Evolutionary conservation across 345 rosid species (phyloP), one percentile per base, ranked within the genome.

Genomic region (Populus pruinosa): DNA sequence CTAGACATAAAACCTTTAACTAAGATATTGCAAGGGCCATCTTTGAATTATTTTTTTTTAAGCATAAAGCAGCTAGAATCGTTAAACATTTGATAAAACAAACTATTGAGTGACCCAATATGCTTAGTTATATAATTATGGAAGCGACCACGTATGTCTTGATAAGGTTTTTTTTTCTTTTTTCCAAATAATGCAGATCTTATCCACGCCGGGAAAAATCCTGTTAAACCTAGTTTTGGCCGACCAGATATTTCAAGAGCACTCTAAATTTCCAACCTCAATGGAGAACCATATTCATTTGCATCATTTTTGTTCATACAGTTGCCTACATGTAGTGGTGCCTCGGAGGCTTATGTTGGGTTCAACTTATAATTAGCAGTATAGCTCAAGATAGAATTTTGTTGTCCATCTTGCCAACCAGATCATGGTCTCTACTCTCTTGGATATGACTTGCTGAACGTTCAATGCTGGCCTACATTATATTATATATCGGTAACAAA

Each of bases 321-420:
- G 12, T 38, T 50, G 79, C 14, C 36, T 66, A 23, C 79, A 77
- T 43, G 17, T 69, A 64, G 69, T 50, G 59, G 76, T 72, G 33
- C 62, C 21, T 76, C 69, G 84, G 73, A 84, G 67, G 76, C 81
- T 70, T 67, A 25, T 61, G 44, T 69, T 59, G 81, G 76, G 79
- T 53, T 25, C 82, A 73, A 63, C 67, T 77, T 74, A n/a, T 56
- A 67, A 75, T 76, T 77, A 69, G 23, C 53, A 65, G 44, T 21
- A 65, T 80, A 77, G 49, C 43, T 77, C 69, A 59, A 16, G 17
- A 49, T 41, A 41, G 73, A 56, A 74, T 80, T 76, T 68, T 83
- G 88, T 11, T 73, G 78, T 73, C 75, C 53, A 67, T 77, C 72
- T 81, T 72, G 82, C 90, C 87, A 80, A 83, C 88, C 83, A 67